phyloP scores from a whole-genome alignment of 2,329 filamentous ascomycete genomes.

The Dissoconium aciculare region DNA sequence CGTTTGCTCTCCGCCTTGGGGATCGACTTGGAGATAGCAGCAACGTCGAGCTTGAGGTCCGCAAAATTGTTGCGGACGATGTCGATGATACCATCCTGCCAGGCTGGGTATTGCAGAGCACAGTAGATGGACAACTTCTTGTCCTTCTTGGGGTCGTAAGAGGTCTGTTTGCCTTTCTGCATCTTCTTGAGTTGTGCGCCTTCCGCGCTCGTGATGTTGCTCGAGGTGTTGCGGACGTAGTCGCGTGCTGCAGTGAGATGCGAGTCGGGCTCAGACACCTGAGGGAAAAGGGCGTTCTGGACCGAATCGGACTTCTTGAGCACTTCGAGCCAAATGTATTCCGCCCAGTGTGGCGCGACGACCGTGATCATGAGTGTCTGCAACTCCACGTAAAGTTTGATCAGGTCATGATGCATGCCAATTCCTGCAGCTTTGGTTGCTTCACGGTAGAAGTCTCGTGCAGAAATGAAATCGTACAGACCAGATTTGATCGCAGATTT shows the following conservation, averaged over 20 bases:
- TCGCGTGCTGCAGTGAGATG: constrained; percentile 62
- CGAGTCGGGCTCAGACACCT: constrained; percentile 49
- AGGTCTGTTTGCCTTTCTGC: constrained; percentile 73
- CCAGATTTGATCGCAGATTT: constrained; percentile 70
- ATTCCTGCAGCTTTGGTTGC: constrained; percentile 59
- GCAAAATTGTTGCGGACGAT: constrained; percentile 60
- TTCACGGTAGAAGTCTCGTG: constrained; percentile 84
- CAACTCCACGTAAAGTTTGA: constrained; percentile 68
- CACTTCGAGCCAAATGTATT: constrained; percentile 88
- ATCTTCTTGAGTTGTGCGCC: constrained; percentile 69
- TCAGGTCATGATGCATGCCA: constrained; percentile 72
- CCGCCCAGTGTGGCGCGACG: constrained; percentile 83
- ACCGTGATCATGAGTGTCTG: constrained; percentile 71
- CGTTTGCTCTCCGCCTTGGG: constrained; percentile 90
- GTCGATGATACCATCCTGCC: constrained; percentile 85
- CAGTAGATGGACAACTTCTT: constrained; percentile 84
- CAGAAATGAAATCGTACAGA: constrained; percentile 80
- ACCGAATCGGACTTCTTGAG: constrained; percentile 61
- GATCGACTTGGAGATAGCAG: constrained; percentile 62
- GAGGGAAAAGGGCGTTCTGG: constrained; percentile 64
- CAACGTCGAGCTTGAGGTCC: constrained; percentile 54
- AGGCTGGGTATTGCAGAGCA: constrained; percentile 64
- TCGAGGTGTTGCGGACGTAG: constrained; percentile 61
- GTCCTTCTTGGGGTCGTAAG: constrained; percentile 78
- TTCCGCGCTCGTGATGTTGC: constrained; percentile 76